Evolutionary conservation across 305 asterid genomes (phyloP).

Genomic region (Ilex paraguariensis): DNA sequence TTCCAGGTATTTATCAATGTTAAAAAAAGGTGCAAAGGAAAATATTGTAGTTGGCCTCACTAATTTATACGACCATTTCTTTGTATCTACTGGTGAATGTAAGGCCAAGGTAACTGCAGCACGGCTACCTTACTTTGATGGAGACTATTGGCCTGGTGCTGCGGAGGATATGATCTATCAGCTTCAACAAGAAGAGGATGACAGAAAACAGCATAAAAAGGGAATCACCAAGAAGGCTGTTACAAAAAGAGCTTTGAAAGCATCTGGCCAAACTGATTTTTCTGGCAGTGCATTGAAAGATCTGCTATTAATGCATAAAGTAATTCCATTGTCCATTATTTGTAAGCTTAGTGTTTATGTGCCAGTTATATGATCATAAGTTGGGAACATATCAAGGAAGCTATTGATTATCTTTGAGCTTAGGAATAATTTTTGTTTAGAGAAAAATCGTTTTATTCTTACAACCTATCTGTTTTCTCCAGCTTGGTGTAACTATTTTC

Average conservation of each 20-base stretch:
- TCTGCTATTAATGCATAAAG: conserved; percentile 86
- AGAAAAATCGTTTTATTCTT: conserved; percentile 7
- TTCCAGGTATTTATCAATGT: conserved; percentile 86
- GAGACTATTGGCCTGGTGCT: conserved; percentile 99
- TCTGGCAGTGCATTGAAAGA: conserved; percentile 89
- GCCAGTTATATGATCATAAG: too few species aligned
- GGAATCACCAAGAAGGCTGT: conserved; percentile 69
- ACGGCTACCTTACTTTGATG: conserved; percentile 94
- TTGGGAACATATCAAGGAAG: too few species aligned
- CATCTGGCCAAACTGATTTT: conserved; percentile 92
- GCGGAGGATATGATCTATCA: conserved; percentile 89
- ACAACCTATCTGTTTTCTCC: conserved; percentile 20
- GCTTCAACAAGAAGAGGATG: conserved; percentile 93
- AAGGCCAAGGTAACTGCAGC: conserved; percentile 94
- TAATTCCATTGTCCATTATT: conserved; percentile 25
- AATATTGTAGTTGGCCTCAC: conserved; percentile 80
- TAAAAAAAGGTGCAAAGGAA: conserved; percentile 84
- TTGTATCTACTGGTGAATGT: conserved; percentile 73
- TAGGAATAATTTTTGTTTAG: not conserved
- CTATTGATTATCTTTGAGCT: too few species aligned
- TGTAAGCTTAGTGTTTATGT: not conserved
- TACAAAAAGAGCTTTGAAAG: conserved; percentile 81
- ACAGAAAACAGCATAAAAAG: conserved; percentile 73
- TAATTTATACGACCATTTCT: conserved; percentile 85
- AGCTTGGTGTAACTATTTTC: conserved; percentile 97